Base-by-base conservation (phyloP, 768 basidiomycete genomes). In the Phanerochaete carnosa region DNA sequence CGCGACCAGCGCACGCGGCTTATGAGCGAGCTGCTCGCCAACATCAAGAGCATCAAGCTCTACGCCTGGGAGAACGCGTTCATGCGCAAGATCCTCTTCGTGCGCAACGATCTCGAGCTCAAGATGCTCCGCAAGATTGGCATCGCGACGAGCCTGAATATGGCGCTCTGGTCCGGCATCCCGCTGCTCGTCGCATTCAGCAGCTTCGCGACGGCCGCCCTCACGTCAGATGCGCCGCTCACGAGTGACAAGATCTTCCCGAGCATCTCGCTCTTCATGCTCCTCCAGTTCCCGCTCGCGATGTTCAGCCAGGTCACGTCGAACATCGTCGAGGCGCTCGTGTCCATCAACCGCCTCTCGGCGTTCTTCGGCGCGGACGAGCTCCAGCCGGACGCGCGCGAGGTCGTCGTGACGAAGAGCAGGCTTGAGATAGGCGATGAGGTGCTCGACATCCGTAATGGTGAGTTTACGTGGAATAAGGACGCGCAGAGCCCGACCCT, bases 21-120 rank as follows among this genome's bases (percentile, higher is more conserved):
- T 47, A 97, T 98, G 95, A 94, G 85, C 65, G 95, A 98, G 74
- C 79, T 98, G n/a, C 77, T 98, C 5, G 82, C 85, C 59, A 98
- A 96, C 69, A 97, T 98, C 68, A 89, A 90, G 69, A 93, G 90
- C 64, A 92, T 95, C 71, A 94, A 95, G 70, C 75, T 95, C 3
- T 96, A 96, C 72, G 92, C 91, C 2, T 98, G 96, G 96, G 96
- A 98, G 75, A 84, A 88, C 66, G 89, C 92, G 3, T 98, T 98
- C 69, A 81, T 92, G 29, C 80, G 87, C 53, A 87, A 86, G 58
- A 82, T 98, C 30, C 74, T 88, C n/a, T 79, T 84, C 23, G 89
- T 95, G 2, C 80, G 94, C 45, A 94, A 95, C 69, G 83, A 92
- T 59, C 77, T 86, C 64, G 95, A 96, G 70, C 71, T 98, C 51